Conservation (phyloP, 1,284 basidiomycete species). For the Irpex sp. region DNA sequence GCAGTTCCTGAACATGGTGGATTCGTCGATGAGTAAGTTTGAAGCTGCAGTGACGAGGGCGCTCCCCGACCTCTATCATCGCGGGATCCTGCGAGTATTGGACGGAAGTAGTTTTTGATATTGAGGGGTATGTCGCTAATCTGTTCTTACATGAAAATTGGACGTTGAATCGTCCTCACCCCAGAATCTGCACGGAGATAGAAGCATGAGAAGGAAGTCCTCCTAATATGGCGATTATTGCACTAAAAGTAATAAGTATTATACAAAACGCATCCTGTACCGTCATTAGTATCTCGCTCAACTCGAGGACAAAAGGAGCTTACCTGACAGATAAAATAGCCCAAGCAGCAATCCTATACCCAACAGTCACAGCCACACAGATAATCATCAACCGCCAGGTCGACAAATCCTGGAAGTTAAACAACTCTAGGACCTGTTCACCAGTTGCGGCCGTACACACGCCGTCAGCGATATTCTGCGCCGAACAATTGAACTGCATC, state of each 20-base stretch:
- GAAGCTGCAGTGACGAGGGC: not conserved
- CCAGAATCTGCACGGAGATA: too few relatives aligned
- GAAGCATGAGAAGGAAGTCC: too few relatives aligned
- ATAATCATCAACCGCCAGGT: constrained; percentile 5
- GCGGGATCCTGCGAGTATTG: not conserved
- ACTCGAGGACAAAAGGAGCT: not conserved
- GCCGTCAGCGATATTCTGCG: constrained; percentile 9
- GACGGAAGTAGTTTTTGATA: not conserved
- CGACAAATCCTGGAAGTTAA: constrained; percentile 6
- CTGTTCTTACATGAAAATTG: too few relatives aligned
- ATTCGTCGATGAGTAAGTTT: not conserved
- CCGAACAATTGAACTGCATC: constrained; percentile 11
- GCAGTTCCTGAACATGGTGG: not conserved
- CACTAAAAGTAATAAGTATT: not conserved
- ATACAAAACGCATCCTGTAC: not conserved
- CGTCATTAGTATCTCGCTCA: not conserved
- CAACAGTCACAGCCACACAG: constrained; percentile 7
- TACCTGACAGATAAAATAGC: constrained; percentile 1
- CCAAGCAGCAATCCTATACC: constrained; percentile 10
- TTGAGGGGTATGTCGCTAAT: too few relatives aligned
- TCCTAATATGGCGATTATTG: too few relatives aligned
- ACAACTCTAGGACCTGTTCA: constrained; percentile 15
- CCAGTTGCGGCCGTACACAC: constrained; percentile 13
- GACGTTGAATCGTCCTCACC: too few relatives aligned
- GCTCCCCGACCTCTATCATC: not conserved